Conservation (phyloP, 768 basidiomycete genomes). For the Agaricus blazei region DNA sequence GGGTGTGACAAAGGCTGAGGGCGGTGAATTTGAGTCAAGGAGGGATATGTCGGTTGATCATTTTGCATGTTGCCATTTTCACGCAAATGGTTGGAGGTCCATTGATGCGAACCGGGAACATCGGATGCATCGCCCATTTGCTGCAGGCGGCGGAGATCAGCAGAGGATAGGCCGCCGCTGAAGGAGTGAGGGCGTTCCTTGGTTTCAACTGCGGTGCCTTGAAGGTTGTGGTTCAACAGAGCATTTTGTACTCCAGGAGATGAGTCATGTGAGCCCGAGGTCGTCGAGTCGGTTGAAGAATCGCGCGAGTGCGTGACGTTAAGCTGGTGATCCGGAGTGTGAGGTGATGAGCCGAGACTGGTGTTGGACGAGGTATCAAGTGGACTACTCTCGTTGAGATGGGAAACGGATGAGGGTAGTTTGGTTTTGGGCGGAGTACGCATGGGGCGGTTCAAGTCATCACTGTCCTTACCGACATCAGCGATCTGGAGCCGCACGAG, state of each 20-base stretch:
- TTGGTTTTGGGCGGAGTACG: conserved; percentile 68
- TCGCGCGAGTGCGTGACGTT: conserved; percentile 72
- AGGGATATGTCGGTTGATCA: conserved; percentile 60
- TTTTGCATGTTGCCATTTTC: conserved; percentile 28
- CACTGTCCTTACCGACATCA: conserved; percentile 45
- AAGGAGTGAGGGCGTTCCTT: conserved; percentile 81
- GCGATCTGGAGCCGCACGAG: conserved; percentile 68
- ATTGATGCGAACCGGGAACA: conserved; percentile 43
- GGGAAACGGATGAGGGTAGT: conserved; percentile 46
- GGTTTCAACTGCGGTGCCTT: conserved; percentile 57
- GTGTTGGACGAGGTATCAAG: conserved; percentile 68
- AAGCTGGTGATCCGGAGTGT: conserved; percentile 61
- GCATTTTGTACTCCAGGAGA: conserved; percentile 42
- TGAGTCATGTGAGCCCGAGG: conserved; percentile 56
- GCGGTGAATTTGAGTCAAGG: conserved; percentile 56
- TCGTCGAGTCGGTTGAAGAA: conserved; percentile 74
- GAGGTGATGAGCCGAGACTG: conserved; percentile 71
- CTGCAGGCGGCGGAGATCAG: conserved; percentile 72
- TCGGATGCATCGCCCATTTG: conserved; percentile 52
- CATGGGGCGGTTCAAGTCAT: conserved; percentile 48
- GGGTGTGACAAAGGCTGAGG: conserved; percentile 47
- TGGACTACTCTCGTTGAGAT: conserved; percentile 63
- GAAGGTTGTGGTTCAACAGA: conserved; percentile 35
- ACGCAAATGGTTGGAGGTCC: conserved; percentile 45
- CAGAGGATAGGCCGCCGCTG: conserved; percentile 69